A percentile compares a stretch with the other conserved stretches of the same genome.
Evolutionary conservation across 805 yeast species (phyloP).

Genomic region (Zygoascus tannicola): DNA sequence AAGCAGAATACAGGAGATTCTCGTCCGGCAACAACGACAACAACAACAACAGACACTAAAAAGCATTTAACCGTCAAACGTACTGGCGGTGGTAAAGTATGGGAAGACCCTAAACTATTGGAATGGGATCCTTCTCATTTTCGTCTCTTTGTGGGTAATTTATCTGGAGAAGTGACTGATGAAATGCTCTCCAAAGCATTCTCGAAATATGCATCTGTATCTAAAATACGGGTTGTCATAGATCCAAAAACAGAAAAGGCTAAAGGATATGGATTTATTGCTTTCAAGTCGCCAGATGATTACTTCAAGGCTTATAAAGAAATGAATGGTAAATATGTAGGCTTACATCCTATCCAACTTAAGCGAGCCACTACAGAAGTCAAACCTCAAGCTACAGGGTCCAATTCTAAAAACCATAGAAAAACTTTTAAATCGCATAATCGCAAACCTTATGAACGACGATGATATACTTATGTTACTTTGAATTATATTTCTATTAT

Average conservation of each 20-base stretch:
- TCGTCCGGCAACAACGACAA: slow-evolving; percentile 1
- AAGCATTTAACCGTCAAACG: slow-evolving; percentile 33
- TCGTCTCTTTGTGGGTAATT: slow-evolving; percentile 64
- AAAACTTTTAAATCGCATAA: background rate
- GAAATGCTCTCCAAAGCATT: slow-evolving; percentile 48
- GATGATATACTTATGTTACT: background rate
- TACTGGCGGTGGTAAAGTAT: slow-evolving; percentile 37
- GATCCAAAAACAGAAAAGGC: slow-evolving; percentile 39
- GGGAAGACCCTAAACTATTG: slow-evolving; percentile 39
- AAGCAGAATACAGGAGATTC: background rate
- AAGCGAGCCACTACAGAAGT: slow-evolving; percentile 43
- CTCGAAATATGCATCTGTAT: slow-evolving; percentile 40
- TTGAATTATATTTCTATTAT: too few species aligned
- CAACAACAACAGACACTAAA: slow-evolving; percentile 4
- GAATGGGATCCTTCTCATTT: slow-evolving; percentile 69
- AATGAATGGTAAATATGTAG: slow-evolving; percentile 69
- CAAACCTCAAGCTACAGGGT: slow-evolving; percentile 1
- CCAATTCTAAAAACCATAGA: background rate
- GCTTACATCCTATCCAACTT: slow-evolving; percentile 61
- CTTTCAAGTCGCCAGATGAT: slow-evolving; percentile 56
- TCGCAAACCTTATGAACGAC: background rate
- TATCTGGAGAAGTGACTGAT: slow-evolving; percentile 59
- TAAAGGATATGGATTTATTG: slow-evolving; percentile 69
- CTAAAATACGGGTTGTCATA: slow-evolving; percentile 51
- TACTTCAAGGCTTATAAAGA: slow-evolving; percentile 63